Evolutionary conservation across 1,139 yeast genomes (phyloP).

Genomic region (Suhomyces bribrorum): DNA sequence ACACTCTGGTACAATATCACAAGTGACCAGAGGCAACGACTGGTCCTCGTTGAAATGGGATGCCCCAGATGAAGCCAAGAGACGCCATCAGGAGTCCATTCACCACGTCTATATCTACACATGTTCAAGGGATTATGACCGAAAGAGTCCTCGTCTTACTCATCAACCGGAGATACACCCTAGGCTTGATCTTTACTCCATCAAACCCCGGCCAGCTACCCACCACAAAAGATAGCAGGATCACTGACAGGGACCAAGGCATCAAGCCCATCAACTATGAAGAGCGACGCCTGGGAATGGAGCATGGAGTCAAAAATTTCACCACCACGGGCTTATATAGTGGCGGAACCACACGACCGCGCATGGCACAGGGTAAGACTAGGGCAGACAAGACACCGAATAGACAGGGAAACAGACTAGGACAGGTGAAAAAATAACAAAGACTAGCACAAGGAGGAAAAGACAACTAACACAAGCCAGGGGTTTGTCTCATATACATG

Average conservation of each 20-base stretch:
- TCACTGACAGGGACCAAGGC: conserved; percentile 24
- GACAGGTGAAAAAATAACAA: too few species aligned
- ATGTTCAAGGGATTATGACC: conserved; percentile 50
- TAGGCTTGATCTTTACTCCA: conserved; percentile 29
- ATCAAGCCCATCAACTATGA: conserved; percentile 32
- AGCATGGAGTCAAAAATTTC: conserved; percentile 6
- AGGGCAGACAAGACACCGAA: not conserved
- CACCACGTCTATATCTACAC: conserved; percentile 2
- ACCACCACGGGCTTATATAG: conserved; percentile 4
- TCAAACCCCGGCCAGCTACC: conserved; percentile 12
- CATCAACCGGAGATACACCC: conserved; percentile 55
- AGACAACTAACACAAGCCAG: too few species aligned
- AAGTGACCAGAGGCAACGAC: too few species aligned
- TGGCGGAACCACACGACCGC: not conserved
- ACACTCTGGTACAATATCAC: too few species aligned
- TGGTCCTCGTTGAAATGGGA: too few species aligned
- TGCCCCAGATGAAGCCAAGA: too few species aligned
- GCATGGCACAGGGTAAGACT: not conserved
- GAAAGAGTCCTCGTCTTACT: conserved; percentile 42
- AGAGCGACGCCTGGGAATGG: conserved; percentile 43
- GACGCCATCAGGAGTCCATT: not conserved
- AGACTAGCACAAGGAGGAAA: too few species aligned
- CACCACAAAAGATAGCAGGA: conserved; percentile 14
- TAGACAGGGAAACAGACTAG: too few species aligned
- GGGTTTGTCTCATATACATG: too few species aligned